Evolutionary conservation across 495 filamentous ascomycete species (phyloP).

Genomic region (Aspergillus saccharolyticus): DNA sequence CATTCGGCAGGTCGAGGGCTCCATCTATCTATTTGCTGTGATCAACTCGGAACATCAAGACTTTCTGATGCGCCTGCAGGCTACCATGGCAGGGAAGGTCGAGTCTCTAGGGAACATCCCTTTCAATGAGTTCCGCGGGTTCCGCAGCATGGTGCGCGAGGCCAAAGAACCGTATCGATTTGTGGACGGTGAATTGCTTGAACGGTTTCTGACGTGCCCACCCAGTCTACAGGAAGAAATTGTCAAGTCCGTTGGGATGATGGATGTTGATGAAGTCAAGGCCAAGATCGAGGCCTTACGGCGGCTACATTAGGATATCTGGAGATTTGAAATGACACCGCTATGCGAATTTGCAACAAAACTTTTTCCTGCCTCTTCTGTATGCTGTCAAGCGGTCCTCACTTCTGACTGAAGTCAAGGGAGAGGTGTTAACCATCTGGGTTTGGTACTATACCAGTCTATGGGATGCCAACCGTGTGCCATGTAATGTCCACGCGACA

Average conservation of each 20-base stretch:
- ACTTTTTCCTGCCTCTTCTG: too few species aligned
- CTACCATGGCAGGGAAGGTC: constrained; percentile 58
- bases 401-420: too few species aligned
- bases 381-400: too few species aligned
- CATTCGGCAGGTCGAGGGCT: constrained; percentile 68
- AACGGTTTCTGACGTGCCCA: constrained; percentile 70
- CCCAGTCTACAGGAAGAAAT: constrained; percentile 62
- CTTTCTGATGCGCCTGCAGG: constrained; percentile 79
- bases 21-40: constrained; percentile 81
- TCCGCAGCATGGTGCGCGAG: constrained; percentile 63
- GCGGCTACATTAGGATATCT: constrained; percentile 48
- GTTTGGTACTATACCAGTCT: too few species aligned
- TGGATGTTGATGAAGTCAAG: constrained; percentile 66
- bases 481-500: too few species aligned
- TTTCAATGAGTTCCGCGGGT: constrained; percentile 74
- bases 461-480: too few species aligned
- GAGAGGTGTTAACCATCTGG: too few species aligned
- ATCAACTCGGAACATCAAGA: constrained; percentile 67
- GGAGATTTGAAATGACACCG: background rate
- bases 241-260: constrained; percentile 47
- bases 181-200: constrained; percentile 88
- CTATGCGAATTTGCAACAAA: too few species aligned
- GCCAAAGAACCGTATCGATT: constrained; percentile 78
- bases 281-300: constrained; percentile 67
- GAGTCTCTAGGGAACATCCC: constrained; percentile 63